Conservation (phyloP, 371 early-diverging fungal genomes). For the Mucor velutinosus region DNA sequence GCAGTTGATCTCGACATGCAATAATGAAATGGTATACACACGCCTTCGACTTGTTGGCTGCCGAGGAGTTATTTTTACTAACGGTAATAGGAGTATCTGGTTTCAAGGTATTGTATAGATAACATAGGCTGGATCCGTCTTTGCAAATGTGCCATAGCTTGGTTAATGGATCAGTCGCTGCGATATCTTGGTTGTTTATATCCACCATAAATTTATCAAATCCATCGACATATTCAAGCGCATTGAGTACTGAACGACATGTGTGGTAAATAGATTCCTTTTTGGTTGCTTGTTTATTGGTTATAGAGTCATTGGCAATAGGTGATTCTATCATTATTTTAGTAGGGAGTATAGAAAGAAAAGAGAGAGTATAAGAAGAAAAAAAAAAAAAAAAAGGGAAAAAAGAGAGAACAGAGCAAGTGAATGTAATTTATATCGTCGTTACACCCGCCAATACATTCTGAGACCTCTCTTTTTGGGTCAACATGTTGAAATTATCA, state of each 20-base stretch:
- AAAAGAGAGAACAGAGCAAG: background rate
- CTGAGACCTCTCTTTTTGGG: conserved; percentile 2
- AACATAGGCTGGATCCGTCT: conserved; percentile 85
- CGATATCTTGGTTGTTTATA: background rate
- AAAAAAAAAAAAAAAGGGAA: conserved; percentile 5
- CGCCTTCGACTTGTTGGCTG: conserved; percentile 76
- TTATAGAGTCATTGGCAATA: conserved; percentile 31
- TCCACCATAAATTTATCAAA: conserved; percentile 56
- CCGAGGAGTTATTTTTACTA: conserved; percentile 52
- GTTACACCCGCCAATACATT: conserved; percentile 29
- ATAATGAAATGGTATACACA: conserved; percentile 78
- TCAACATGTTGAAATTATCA: background rate
- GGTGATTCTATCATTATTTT: conserved; percentile 33
- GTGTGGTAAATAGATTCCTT: conserved; percentile 66
- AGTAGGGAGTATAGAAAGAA: background rate
- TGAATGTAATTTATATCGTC: conserved; percentile 6
- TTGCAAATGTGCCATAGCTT: conserved; percentile 89
- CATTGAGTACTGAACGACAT: conserved; percentile 61
- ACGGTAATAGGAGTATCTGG: conserved; percentile 56
- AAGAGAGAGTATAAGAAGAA: background rate
- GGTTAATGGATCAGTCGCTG: conserved; percentile 67
- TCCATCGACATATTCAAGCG: conserved; percentile 59
- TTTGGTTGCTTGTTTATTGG: conserved; percentile 38
- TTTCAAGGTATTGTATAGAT: conserved; percentile 74
- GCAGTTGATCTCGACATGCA: conserved; percentile 73